Base-by-base conservation (phyloP, 495 filamentous ascomycete species). In the Lepraria neglecta region DNA sequence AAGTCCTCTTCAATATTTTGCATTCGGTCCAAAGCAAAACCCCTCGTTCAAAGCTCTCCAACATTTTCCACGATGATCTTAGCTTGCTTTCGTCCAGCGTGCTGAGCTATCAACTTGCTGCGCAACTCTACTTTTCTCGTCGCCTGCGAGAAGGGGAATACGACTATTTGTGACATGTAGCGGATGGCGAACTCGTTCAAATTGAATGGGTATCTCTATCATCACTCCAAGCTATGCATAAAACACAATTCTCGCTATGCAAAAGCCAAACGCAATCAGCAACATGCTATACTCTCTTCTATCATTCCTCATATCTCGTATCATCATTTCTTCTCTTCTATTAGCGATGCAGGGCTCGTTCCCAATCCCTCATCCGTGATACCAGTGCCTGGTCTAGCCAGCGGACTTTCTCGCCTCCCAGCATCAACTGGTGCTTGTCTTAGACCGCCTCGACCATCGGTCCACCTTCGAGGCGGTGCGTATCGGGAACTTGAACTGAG, bases 361-460 rank as follows among this genome's bases (percentile, higher is more conserved):
- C 67, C 67, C 56, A 69, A 55, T n/a, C 65, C 67, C 57, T 69
- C 67, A 62, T 69, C 67, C 27, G 65, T 59, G n/a, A 59, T 21
- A n/a, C 65, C 63, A 2, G 52, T 64, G 4, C 35, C 56, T 6
- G 63, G 54, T 38, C 63, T 65, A 4, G 65, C 58, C 21, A 69
- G 61, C 17, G 67, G 67, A 55, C 67, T 69, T 12, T 62, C 59
- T 61, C 60, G 60, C 48, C 57, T 69, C 21, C 19, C 58, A 11
- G 31, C 47, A 42, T 58, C 63, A 40, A 46, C 31, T 6, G 11
- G 10, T 4, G 10, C 48, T 14, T 48, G 46, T 10, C 30, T 61
- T 50, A 61, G 54, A 27, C 38, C 55, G n/a, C 12, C 47, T 24
- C 30, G 52, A n/a, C 51, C 21, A n/a, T 21, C 24, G 24, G 48